A percentile compares a stretch with the other conserved stretches of the same genome.
These are phyloP conservation scores for Aureobasidium musti DNA, from an alignment of 2,329 filamentous ascomycete species.

Conservation along the genomic window DNA sequence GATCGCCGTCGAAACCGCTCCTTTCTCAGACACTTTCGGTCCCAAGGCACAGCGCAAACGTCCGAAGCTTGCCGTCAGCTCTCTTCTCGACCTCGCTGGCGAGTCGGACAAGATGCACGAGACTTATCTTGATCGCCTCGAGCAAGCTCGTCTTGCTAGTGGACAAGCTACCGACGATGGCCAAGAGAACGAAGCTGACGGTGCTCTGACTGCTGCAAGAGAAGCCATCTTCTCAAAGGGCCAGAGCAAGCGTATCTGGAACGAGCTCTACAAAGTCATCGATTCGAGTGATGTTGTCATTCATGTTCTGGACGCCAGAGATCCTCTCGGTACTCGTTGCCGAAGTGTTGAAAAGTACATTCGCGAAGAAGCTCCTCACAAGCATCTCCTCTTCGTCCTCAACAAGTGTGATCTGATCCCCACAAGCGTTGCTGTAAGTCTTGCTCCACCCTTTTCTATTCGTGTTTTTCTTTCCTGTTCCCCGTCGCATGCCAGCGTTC, in stretches of 20 bases:
- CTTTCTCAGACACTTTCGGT: slow-evolving; percentile 87
- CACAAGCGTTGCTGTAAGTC: slow-evolving; percentile 93
- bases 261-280: slow-evolving; percentile 88
- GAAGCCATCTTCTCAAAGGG: slow-evolving; percentile 89
- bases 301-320: slow-evolving; percentile 88
- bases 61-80: slow-evolving; percentile 82
- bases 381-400: slow-evolving; percentile 85
- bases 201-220: slow-evolving; percentile 49
- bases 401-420: slow-evolving; percentile 95
- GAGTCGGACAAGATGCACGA: slow-evolving; percentile 80
- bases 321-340: slow-evolving; percentile 88
- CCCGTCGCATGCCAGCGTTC: slow-evolving; percentile 66
- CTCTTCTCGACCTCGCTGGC: slow-evolving; percentile 77
- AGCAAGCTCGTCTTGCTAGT: slow-evolving; percentile 74
- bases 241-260: slow-evolving; percentile 95
- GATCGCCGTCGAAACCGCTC: slow-evolving; percentile 84
- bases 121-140: slow-evolving; percentile 74
- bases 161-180: slow-evolving; percentile 63
- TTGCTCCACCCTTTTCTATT: slow-evolving; percentile 20
- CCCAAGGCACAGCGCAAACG: slow-evolving; percentile 91
- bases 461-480: slow-evolving; percentile 35
- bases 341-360: slow-evolving; percentile 91
- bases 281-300: slow-evolving; percentile 95
- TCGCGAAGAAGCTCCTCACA: slow-evolving; percentile 88
- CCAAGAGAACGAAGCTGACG: slow-evolving; percentile 41